Conservation (phyloP, 805 yeast genomes). For the Candida bentonensis region DNA sequence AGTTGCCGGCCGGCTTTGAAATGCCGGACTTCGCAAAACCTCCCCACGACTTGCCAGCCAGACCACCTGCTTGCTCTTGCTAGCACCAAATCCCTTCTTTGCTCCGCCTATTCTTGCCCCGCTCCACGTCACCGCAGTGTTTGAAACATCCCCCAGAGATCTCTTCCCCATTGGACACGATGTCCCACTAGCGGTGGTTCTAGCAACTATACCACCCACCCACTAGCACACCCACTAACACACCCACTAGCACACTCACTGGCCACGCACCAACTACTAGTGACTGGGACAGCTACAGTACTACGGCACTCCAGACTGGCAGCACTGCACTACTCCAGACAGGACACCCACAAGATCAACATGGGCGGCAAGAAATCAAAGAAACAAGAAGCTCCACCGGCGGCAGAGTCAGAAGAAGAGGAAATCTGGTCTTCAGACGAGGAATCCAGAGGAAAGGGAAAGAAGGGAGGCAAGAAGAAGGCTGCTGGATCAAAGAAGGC, state of each 20-base stretch:
- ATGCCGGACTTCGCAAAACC: no score
- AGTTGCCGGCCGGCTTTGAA: no score
- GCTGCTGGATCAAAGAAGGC: not conserved
- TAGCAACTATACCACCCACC: not conserved
- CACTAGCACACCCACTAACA: not conserved
- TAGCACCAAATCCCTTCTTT: no score
- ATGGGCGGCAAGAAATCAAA: slow-evolving; percentile 1
- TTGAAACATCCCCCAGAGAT: no score
- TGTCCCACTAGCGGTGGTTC: not conserved
- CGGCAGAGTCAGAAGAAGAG: not conserved
- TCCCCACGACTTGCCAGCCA: no score
- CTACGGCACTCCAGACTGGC: not conserved
- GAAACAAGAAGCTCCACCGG: not conserved
- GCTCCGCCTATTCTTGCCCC: no score
- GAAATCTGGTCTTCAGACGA: slow-evolving; percentile 1
- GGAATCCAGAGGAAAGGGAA: not conserved
- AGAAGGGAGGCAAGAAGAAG: not conserved
- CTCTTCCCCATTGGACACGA: no score
- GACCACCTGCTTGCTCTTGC: no score
- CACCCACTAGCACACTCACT: not conserved
- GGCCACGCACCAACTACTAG: not conserved
- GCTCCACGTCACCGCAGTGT: no score
- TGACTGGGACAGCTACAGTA: not conserved
- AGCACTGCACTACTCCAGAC: not conserved
- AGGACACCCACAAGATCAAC: not conserved